Percentiles rank a stretch among this genome's conserved stretches.
Evolutionary conservation across 2,329 filamentous ascomycete genomes (phyloP).

Genomic region (Neoascochyta sp.): DNA sequence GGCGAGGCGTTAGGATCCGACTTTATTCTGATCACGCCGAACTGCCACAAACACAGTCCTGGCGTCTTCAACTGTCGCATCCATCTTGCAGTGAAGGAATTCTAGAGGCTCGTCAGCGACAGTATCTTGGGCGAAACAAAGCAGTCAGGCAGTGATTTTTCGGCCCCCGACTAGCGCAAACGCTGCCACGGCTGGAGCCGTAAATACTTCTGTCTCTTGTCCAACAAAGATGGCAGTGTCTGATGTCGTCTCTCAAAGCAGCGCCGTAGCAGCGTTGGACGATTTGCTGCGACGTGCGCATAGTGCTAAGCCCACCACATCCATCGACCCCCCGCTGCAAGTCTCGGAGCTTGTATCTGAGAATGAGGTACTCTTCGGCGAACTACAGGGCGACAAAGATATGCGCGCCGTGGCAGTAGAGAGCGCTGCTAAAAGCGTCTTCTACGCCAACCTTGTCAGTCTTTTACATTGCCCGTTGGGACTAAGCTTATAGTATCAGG

Average conservation of each 20-base stretch:
- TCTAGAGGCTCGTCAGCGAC: no score
- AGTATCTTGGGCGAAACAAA: no score
- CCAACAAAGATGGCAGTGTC: constrained; percentile 25
- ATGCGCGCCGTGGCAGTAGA: constrained; percentile 67
- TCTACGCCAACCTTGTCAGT: constrained; percentile 74
- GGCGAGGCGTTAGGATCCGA: no score
- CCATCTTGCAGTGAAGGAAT: no score
- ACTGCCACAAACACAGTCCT: no score
- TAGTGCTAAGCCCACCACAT: constrained; percentile 38
- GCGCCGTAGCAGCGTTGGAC: constrained; percentile 35
- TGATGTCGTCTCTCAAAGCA: constrained; percentile 21
- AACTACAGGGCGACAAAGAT: constrained; percentile 45
- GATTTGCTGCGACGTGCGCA: constrained; percentile 42
- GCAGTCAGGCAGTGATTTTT: no score
- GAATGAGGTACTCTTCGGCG: constrained; percentile 24
- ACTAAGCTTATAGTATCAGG: constrained; percentile 47
- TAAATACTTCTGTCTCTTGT: background rate
- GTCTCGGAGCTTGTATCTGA: constrained; percentile 37
- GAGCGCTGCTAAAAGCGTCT: constrained; percentile 74
- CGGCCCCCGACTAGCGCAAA: no score
- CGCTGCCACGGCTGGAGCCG: background rate
- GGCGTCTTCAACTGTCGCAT: no score
- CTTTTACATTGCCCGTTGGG: background rate
- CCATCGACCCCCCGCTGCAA: constrained; percentile 46
- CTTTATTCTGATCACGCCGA: no score